A percentile compares a stretch with the other conserved stretches of the same genome.
Conservation (phyloP, 73 alveolate genomes). For the Paramecium sexaurelia region DNA sequence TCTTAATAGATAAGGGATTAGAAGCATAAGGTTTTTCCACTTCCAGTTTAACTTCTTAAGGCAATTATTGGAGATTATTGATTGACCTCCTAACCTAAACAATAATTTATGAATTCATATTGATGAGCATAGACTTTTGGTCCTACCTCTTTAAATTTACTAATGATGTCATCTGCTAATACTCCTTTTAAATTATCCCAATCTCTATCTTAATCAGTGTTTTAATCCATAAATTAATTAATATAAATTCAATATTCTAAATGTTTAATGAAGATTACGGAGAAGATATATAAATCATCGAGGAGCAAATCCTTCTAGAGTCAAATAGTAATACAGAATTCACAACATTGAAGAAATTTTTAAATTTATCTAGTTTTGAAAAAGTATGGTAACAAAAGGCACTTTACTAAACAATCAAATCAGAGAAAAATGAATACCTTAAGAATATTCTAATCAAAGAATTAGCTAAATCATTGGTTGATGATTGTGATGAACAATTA, state of each 20-base stretch:
- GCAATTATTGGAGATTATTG: neutral
- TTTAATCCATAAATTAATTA: constrained; percentile 37
- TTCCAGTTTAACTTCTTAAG: constrained; percentile 25
- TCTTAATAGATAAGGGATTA: neutral
- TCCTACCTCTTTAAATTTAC: constrained; percentile 34
- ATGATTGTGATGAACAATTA: constrained; percentile 8
- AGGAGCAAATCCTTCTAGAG: neutral
- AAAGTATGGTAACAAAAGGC: neutral
- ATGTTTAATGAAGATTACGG: constrained; percentile 13
- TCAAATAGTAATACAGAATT: neutral
- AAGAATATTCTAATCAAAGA: neutral
- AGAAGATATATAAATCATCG: neutral
- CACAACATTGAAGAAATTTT: neutral
- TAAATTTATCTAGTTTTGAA: neutral
- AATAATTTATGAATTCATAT: constrained; percentile 48
- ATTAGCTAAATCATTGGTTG: neutral
- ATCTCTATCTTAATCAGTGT: neutral
- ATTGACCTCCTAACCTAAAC: constrained; percentile 1
- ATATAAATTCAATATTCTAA: neutral
- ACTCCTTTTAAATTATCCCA: constrained; percentile 49
- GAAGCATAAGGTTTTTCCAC: constrained; percentile 46
- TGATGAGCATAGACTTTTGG: constrained; percentile 42
- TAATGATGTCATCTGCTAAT: neutral
- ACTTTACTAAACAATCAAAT: neutral
- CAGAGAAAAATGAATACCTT: neutral